A percentile compares a stretch with the other conserved stretches of the same genome.
Conservation (phyloP, 2,329 filamentous ascomycete genomes). For the Ophiocordyceps polyrhachis-furcata region DNA sequence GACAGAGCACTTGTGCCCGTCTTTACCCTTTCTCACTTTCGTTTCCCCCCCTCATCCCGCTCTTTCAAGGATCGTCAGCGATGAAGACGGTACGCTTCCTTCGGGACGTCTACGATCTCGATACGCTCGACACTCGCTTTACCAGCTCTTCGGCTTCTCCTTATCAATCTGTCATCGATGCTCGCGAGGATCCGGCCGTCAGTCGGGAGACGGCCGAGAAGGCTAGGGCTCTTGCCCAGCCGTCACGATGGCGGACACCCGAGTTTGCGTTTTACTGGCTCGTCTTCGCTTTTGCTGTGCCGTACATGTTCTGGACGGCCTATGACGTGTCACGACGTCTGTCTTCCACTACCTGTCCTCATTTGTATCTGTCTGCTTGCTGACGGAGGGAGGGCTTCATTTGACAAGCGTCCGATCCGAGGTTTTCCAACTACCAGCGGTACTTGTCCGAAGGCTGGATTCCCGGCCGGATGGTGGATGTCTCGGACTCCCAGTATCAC, state of each 20-base stretch:
- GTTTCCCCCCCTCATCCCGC: background rate
- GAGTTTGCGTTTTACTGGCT: constrained; percentile 76
- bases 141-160: constrained; percentile 51
- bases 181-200: constrained; percentile 22
- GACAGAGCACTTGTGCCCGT: background rate
- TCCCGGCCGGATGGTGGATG: constrained; percentile 77
- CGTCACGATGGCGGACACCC: constrained; percentile 64
- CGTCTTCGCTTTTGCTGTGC: constrained; percentile 46
- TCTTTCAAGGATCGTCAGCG: constrained; percentile 1
- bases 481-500: constrained; percentile 74
- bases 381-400: background rate
- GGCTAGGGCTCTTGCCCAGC: constrained; percentile 26
- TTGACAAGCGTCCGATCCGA: constrained; percentile 52
- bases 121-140: constrained; percentile 44
- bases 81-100: constrained; percentile 25
- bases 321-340: constrained; percentile 69
- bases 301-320: constrained; percentile 80
- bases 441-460: constrained; percentile 76
- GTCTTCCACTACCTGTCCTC: constrained; percentile 8
- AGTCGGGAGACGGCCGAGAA: constrained; percentile 15
- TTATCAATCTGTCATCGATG: constrained; percentile 37
- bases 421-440: constrained; percentile 55
- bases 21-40: background rate
- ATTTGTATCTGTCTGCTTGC: background rate
- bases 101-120: constrained; percentile 40